Percentiles rank a stretch among this genome's conserved stretches.
Evolutionary conservation across 148 eudicot genomes (phyloP).

Genomic region (Heliosperma pusillum): DNA sequence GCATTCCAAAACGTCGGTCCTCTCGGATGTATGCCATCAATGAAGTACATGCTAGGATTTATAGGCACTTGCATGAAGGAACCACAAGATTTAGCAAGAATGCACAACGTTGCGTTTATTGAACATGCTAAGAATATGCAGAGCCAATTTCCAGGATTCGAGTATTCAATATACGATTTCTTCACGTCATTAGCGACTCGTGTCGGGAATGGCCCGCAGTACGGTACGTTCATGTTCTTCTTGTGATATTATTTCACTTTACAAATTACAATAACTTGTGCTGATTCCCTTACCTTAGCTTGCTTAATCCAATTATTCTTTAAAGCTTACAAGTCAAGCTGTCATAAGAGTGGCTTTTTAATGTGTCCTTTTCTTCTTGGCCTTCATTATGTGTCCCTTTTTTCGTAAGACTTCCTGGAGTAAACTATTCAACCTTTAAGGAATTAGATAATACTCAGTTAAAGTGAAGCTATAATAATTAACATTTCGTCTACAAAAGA

Average conservation of each 20-base stretch:
- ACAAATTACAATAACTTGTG: not conserved
- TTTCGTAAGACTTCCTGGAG: not conserved
- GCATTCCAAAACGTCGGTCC: slow-evolving; percentile 52
- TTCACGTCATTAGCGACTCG: slow-evolving; percentile 24
- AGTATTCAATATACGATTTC: slow-evolving; percentile 40
- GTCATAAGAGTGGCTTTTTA: slow-evolving; percentile 11
- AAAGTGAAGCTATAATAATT: not conserved
- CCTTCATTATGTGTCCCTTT: not conserved
- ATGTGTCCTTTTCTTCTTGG: not conserved
- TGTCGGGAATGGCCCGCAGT: slow-evolving; percentile 24
- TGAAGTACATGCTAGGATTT: slow-evolving; percentile 26
- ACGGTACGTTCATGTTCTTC: slow-evolving; percentile 24
- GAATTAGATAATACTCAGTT: not conserved
- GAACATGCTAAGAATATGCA: slow-evolving; percentile 22
- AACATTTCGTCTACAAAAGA: not conserved
- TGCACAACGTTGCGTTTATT: slow-evolving; percentile 33
- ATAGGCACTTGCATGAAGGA: slow-evolving; percentile 29
- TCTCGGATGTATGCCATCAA: slow-evolving; percentile 42
- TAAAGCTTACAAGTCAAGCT: slow-evolving; percentile 2
- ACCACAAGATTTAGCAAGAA: slow-evolving; percentile 27
- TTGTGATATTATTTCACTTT: not conserved
- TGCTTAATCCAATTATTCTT: slow-evolving; percentile 2
- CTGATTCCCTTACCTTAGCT: not conserved
- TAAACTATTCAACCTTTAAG: not conserved
- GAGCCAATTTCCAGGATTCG: slow-evolving; percentile 32